Evolutionary conservation across 2,329 filamentous ascomycete genomes (phyloP), one percentile per base, ranked within the genome.

Genomic region (Magnaporthiopsis rhizophila): DNA sequence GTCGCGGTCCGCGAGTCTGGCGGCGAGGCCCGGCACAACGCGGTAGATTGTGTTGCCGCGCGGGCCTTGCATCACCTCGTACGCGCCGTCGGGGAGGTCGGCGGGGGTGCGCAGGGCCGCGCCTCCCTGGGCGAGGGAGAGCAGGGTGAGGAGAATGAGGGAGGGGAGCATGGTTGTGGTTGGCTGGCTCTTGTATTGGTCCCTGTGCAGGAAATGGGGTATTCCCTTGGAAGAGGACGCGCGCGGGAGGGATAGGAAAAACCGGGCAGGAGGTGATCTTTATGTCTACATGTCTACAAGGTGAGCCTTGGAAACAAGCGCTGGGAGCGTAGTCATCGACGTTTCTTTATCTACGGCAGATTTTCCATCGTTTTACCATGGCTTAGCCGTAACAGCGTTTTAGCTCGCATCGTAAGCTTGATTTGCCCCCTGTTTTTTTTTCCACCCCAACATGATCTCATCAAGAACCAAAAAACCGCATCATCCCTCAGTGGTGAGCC

Each of bases 281-380:
- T 38, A 38, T 38, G 2, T 38, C 36, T 13, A 38, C 32, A 30
- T 30, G 28, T 30, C 28, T 30, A 6, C 4, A 18, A 13, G 13
- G 36, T 9, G 1, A 18, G 36, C 18, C 36, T 38, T 38, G 36
- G 7, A 9, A n/a, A 53, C 9, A 21, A 53, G 8, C 18, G 21
- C 21, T 53, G 21, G 18, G 21, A 7, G 21, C 11, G 45, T 21
- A 8, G 45, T 53, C 45, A 53, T 53, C 45, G 21, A n/a, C 11
- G 1, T 6, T 2, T 4, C 21, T n/a, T n/a, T n/a, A 6, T 7
- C 6, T n/a, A 45, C n/a, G 3, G 45, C 21, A n/a, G 1, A 7
- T 53, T n/a, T 21, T 21, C 18, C 45, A 11, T 6, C 18, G n/a
- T n/a, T n/a, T 1, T n/a, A n/a, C n/a, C 9, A 53, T 15, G 36